Percentiles rank a stretch among this genome's conserved stretches.
These are phyloP conservation scores for Coemansia sp. DNA, from an alignment of 192 early-diverging fungal species.

Conservation along the genomic window DNA sequence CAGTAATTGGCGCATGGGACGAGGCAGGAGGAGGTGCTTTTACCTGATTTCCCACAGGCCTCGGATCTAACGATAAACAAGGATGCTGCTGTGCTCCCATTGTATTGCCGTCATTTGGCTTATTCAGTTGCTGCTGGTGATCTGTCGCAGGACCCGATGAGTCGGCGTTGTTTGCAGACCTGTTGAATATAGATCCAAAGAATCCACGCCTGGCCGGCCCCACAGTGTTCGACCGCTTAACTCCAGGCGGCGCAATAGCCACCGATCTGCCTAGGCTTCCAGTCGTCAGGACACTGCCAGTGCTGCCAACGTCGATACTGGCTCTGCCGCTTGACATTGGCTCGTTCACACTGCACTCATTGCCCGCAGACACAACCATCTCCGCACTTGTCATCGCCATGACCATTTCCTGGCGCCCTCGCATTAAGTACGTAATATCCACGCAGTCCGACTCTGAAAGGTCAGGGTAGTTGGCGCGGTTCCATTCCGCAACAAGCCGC, in stretches of 20 bases:
- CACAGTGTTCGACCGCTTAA: constrained; percentile 53
- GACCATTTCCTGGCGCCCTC: constrained; percentile 48
- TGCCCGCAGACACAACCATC: constrained; percentile 15
- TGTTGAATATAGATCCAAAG: constrained; percentile 29
- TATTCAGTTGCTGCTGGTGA: not conserved
- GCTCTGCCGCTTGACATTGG: constrained; percentile 22
- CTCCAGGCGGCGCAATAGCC: constrained; percentile 7
- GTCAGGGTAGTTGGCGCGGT: constrained; percentile 30
- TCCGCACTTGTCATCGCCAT: constrained; percentile 37
- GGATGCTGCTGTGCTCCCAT: not conserved
- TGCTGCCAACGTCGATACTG: constrained; percentile 40
- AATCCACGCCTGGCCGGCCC: constrained; percentile 35
- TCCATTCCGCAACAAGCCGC: constrained; percentile 53
- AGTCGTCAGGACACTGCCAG: not conserved
- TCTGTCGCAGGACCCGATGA: not conserved
- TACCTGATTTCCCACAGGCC: not conserved
- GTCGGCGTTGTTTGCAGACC: not conserved
- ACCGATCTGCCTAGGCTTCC: constrained; percentile 1
- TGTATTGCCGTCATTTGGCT: not conserved
- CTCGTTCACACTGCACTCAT: not conserved
- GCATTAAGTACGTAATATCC: constrained; percentile 46
- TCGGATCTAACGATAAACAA: not conserved
- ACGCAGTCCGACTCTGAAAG: constrained; percentile 27
- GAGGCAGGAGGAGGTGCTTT: not conserved
- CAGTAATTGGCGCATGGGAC: constrained; percentile 20